Evolutionary conservation across 148 eudicot species (phyloP).

Genomic region (Amaranthus palmeri): DNA sequence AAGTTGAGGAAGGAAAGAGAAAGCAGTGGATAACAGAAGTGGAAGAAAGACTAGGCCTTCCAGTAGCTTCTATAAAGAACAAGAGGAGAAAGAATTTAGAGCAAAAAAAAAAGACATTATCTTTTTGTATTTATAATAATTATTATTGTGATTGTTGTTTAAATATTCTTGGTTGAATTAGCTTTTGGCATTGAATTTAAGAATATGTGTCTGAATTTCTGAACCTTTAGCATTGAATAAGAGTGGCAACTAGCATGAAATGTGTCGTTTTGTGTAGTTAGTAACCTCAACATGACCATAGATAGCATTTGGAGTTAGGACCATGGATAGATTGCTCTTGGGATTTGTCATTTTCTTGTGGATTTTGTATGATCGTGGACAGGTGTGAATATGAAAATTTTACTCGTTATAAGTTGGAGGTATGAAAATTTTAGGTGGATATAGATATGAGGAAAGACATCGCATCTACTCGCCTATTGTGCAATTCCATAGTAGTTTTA

Average conservation of each 20-base stretch:
- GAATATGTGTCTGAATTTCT: conserved; percentile 7
- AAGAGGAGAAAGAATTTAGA: not conserved
- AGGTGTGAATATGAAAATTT: no score
- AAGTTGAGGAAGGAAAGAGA: not conserved
- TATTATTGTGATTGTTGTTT: not conserved
- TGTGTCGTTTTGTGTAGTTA: not conserved
- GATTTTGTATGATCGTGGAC: no score
- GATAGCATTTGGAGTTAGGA: no score
- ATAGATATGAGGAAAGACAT: no score
- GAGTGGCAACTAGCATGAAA: not conserved
- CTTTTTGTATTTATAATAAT: not conserved
- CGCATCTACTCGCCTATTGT: no score
- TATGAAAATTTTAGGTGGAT: no score
- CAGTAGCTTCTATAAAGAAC: conserved; percentile 2
- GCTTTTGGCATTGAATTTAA: not conserved
- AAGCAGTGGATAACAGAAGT: not conserved
- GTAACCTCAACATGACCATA: no score
- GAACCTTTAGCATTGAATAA: not conserved
- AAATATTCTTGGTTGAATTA: not conserved
- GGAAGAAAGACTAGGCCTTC: not conserved
- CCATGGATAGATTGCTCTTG: no score
- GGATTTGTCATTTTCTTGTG: no score
- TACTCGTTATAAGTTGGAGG: no score
- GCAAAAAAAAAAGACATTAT: not conserved
- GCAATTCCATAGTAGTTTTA: no score